Evolutionary conservation across 2,329 filamentous ascomycete species (phyloP).

Genomic region (Sphaceloma murrayae): DNA sequence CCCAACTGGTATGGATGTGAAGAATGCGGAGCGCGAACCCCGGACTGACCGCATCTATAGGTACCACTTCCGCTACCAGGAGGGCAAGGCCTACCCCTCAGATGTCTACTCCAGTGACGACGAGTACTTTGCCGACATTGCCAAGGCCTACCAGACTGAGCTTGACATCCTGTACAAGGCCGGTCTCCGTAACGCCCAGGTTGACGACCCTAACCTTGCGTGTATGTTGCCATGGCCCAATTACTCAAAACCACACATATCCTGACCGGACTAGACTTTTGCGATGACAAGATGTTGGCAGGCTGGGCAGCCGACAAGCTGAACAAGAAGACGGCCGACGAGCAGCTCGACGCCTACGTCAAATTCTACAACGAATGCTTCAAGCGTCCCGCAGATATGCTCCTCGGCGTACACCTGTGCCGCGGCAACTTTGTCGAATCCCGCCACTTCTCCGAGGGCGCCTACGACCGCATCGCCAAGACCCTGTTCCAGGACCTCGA

Average conservation of each 20-base stretch:
- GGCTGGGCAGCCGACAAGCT: constrained; percentile 59
- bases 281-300: constrained; percentile 59
- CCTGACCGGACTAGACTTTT: constrained; percentile 49
- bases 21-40: constrained; percentile 36
- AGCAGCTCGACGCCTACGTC: constrained; percentile 67
- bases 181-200: constrained; percentile 40
- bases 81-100: constrained; percentile 38
- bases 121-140: constrained; percentile 40
- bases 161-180: constrained; percentile 38
- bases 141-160: constrained; percentile 39
- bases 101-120: constrained; percentile 39
- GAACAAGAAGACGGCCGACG: constrained; percentile 59
- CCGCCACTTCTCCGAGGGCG: constrained; percentile 39
- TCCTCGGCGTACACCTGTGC: constrained; percentile 69
- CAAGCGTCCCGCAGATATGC: constrained; percentile 56
- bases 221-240: constrained; percentile 24
- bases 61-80: constrained; percentile 58
- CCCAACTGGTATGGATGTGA: constrained; percentile 23
- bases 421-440: constrained; percentile 40
- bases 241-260: not conserved
- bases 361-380: constrained; percentile 62
- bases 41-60: constrained; percentile 52
- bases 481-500: constrained; percentile 30
- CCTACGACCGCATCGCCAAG: constrained; percentile 38
- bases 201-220: constrained; percentile 41